Conservation (phyloP, 2,329 filamentous ascomycete genomes). For the Westerdykella ornata region DNA sequence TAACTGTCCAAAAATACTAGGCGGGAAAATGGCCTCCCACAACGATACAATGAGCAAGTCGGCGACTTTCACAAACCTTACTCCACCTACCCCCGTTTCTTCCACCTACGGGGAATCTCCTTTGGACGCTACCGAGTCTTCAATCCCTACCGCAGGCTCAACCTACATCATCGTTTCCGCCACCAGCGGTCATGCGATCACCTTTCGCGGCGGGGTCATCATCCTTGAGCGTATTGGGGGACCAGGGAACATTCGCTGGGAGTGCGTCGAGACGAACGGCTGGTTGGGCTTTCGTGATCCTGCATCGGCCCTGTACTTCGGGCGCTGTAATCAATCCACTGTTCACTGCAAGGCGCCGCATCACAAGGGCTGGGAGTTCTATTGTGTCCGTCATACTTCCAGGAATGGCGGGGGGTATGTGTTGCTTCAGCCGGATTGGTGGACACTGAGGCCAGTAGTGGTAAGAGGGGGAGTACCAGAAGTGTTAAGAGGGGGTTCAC, state of each 20-base stretch:
- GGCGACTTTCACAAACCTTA: too few relatives aligned
- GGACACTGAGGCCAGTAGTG: constrained; percentile 7
- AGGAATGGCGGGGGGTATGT: constrained; percentile 6
- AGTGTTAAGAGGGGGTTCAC: not conserved
- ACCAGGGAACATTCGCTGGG: constrained; percentile 1
- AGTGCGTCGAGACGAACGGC: constrained; percentile 6
- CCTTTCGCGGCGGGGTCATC: too few relatives aligned
- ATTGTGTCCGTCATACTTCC: constrained; percentile 7
- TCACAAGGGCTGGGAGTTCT: constrained; percentile 1
- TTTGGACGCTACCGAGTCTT: too few relatives aligned
- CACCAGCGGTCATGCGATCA: too few relatives aligned
- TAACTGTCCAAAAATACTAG: too few relatives aligned
- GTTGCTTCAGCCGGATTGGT: constrained; percentile 13
- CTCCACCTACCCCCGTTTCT: too few relatives aligned
- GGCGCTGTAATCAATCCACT: constrained; percentile 4
- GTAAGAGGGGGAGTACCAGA: constrained; percentile 1
- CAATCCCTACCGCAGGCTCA: too few relatives aligned
- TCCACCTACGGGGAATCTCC: too few relatives aligned
- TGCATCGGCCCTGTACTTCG: constrained; percentile 5
- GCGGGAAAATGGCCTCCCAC: too few relatives aligned
- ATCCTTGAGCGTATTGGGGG: too few relatives aligned
- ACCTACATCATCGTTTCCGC: too few relatives aligned
- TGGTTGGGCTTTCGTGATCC: constrained; percentile 8
- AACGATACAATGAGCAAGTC: too few relatives aligned
- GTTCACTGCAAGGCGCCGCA: constrained; percentile 6